These are phyloP conservation scores for Tetragonia tetragonoides DNA, from an alignment of 148 eudicot species.

Conservation along the genomic window DNA sequence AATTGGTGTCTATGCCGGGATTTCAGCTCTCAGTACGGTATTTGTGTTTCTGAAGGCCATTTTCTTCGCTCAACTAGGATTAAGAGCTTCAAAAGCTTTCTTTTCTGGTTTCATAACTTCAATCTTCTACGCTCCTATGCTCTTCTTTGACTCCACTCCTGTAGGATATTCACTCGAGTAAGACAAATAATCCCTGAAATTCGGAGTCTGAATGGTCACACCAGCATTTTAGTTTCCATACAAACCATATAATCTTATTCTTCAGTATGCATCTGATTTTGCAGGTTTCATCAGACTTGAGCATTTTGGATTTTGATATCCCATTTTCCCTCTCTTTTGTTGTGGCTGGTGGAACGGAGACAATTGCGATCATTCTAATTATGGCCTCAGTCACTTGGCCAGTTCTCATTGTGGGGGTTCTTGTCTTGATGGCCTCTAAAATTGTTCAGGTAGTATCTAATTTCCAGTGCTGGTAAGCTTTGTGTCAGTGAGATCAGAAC, in stretches of 20 bases:
- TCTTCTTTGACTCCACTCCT: slow-evolving; percentile 75
- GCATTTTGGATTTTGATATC: slow-evolving; percentile 54
- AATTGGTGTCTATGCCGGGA: slow-evolving; percentile 45
- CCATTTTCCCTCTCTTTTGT: slow-evolving; percentile 36
- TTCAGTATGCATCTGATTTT: slow-evolving; percentile 2
- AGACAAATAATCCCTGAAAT: too few species aligned
- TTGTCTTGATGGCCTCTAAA: slow-evolving; percentile 40
- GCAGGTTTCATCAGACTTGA: slow-evolving; percentile 69
- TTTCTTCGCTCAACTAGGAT: slow-evolving; percentile 43
- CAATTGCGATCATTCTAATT: slow-evolving; percentile 30
- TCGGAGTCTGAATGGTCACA: neutral
- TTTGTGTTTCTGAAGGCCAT: slow-evolving; percentile 47
- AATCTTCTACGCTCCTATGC: slow-evolving; percentile 62
- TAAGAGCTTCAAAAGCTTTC: slow-evolving; percentile 55
- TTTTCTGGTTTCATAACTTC: slow-evolving; percentile 45
- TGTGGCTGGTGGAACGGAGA: slow-evolving; percentile 35
- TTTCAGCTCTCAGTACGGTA: slow-evolving; percentile 39
- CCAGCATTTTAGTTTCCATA: neutral
- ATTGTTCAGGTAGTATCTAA: slow-evolving; percentile 47
- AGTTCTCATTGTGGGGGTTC: slow-evolving; percentile 56
- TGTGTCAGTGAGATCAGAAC: neutral
- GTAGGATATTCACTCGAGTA: slow-evolving; percentile 66
- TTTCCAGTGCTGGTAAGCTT: neutral
- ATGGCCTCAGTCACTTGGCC: slow-evolving; percentile 33
- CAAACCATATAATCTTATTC: neutral